Percentiles rank a stretch among this genome's conserved stretches.
Conservation (phyloP, 2,329 filamentous ascomycete species). For the Aspergillus alliaceus region DNA sequence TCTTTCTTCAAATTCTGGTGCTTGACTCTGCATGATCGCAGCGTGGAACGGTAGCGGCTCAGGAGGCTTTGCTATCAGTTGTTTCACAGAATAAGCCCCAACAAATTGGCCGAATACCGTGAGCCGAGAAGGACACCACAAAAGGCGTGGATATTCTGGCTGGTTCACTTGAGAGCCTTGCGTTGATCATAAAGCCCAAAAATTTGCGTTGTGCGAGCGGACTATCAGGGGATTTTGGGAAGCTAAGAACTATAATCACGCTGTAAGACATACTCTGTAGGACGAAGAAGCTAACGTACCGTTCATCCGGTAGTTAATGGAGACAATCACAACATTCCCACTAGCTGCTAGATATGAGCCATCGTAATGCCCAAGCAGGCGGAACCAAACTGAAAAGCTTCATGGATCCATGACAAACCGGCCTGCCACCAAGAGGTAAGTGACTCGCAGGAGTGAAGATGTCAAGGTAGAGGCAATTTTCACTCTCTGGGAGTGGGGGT, state of each 20-base stretch:
- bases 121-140: background rate
- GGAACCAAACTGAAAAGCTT: background rate
- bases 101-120: background rate
- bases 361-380: background rate
- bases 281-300: no score
- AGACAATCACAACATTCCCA: background rate
- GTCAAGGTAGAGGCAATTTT: background rate
- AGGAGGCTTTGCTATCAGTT: background rate
- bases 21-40: background rate
- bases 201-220: background rate
- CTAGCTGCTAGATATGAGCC: background rate
- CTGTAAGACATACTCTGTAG: no score
- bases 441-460: background rate
- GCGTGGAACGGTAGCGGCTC: background rate
- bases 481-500: background rate
- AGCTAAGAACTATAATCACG: background rate
- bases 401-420: background rate
- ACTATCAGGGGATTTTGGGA: background rate
- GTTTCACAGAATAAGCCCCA: no score
- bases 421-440: background rate
- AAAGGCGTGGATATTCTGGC: background rate
- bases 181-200: background rate
- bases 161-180: background rate
- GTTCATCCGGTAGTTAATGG: background rate
- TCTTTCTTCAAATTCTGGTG: no score